Conservation (phyloP, 2,329 filamentous ascomycete species). For the Bipolaris victoriae region DNA sequence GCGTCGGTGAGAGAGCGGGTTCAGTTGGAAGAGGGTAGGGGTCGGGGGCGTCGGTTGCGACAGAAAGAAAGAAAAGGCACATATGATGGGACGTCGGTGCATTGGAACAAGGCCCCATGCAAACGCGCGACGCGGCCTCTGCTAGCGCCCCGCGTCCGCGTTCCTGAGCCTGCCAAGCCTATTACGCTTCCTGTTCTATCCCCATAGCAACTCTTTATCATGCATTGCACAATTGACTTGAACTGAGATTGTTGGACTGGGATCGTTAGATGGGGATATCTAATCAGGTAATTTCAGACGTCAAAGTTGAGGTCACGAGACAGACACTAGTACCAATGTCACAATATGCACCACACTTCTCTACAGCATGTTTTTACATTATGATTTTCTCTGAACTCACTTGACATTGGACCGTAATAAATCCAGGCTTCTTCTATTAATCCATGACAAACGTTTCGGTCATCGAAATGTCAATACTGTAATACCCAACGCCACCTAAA, state of each 20-base stretch:
- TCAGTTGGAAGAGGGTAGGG: slow-evolving; percentile 3
- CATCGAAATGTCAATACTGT: no score
- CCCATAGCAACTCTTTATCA: slow-evolving; percentile 9
- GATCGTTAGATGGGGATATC: no score
- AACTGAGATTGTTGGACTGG: background rate
- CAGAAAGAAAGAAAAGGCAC: slow-evolving; percentile 15
- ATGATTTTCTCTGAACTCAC: no score
- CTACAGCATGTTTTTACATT: no score
- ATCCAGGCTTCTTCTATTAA: no score
- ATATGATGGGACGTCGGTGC: slow-evolving; percentile 22
- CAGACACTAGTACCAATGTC: background rate
- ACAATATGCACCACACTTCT: background rate
- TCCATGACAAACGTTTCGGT: no score
- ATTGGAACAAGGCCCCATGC: slow-evolving; percentile 29
- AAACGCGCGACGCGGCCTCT: slow-evolving; percentile 25
- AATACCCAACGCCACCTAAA: no score
- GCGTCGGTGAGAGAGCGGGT: slow-evolving; percentile 8
- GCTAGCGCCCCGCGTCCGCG: slow-evolving; percentile 29
- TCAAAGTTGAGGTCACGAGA: background rate
- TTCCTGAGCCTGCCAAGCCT: slow-evolving; percentile 26
- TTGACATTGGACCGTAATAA: no score
- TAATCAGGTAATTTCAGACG: background rate
- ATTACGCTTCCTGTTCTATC: slow-evolving; percentile 25
- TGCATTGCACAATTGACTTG: background rate
- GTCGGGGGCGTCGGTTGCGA: slow-evolving; percentile 8